Percentiles rank a stretch among this genome's conserved stretches.
Evolutionary conservation across 148 eudicot species (phyloP).

Genomic region (Agrostemma githago): DNA sequence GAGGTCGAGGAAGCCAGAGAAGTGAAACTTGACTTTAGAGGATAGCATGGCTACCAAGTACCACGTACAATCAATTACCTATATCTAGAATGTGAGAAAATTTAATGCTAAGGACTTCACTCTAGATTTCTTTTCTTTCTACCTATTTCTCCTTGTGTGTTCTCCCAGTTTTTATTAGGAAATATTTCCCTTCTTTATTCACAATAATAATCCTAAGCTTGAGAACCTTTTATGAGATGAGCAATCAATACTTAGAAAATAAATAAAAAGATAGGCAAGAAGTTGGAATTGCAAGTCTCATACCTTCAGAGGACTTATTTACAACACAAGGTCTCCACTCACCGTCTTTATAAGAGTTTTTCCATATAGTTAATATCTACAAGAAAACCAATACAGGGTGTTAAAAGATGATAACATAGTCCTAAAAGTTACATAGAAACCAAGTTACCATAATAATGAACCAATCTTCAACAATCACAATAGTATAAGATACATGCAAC

Average conservation of each 20-base stretch:
- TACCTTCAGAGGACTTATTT: slow-evolving; percentile 76
- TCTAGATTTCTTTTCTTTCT: too few species aligned
- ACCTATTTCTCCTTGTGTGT: too few species aligned
- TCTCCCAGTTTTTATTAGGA: too few species aligned
- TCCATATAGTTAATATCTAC: slow-evolving; percentile 91
- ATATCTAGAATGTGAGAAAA: too few species aligned
- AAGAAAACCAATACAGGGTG: slow-evolving; percentile 14
- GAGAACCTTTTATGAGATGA: neutral
- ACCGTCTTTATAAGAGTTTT: slow-evolving; percentile 75
- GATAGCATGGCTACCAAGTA: neutral
- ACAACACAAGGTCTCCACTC: slow-evolving; percentile 90
- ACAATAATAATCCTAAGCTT: neutral
- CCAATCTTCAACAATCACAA: neutral
- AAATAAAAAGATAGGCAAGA: neutral
- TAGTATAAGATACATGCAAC: neutral
- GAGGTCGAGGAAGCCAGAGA: neutral
- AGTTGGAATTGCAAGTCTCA: slow-evolving; percentile 10
- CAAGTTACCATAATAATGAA: neutral
- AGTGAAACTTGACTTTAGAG: too few species aligned
- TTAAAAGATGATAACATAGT: slow-evolving; percentile 21
- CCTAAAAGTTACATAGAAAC: slow-evolving; percentile 1
- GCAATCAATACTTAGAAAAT: neutral
- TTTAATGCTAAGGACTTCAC: too few species aligned
- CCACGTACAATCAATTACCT: neutral
- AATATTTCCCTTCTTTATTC: too few species aligned